Percentiles rank a stretch among this genome's conserved stretches.
Conservation (phyloP, 169 alveolate genomes). For the Plasmodium falciparum region DNA sequence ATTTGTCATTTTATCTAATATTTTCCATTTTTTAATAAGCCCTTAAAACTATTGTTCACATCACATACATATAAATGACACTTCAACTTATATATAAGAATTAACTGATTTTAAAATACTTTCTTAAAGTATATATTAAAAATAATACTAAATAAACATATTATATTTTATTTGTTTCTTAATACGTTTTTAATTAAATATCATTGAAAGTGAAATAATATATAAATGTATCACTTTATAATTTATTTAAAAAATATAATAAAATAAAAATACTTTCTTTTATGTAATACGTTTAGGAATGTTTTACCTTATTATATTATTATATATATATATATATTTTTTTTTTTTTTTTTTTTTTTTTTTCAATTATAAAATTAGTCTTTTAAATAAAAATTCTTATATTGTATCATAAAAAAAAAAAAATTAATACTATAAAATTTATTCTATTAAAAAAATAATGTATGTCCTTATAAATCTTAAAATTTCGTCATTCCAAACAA, state of each 20-base stretch:
- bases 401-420: conserved; percentile 18
- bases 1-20: no score
- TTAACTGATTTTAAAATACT: no score
- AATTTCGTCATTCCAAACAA: background rate
- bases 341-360: conserved; percentile 1
- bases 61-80: no score
- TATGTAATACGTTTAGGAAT: conserved; percentile 42
- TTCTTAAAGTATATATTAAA: no score
- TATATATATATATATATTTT: background rate
- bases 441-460: background rate
- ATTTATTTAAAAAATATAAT: conserved; percentile 11
- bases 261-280: conserved; percentile 51
- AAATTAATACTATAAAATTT: conserved; percentile 10
- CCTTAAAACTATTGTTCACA: no score
- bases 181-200: background rate
- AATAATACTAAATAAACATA: no score
- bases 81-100: no score
- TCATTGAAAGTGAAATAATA: background rate
- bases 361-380: conserved; percentile 55
- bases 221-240: background rate
- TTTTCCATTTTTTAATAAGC: no score
- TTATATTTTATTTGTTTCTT: no score
- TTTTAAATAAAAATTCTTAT: conserved; percentile 32
- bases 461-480: conserved; percentile 15
- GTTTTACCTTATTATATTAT: conserved; percentile 11